phyloP scores from a whole-genome alignment of 495 filamentous ascomycete species.

The Geopyxis carbonaria region DNA sequence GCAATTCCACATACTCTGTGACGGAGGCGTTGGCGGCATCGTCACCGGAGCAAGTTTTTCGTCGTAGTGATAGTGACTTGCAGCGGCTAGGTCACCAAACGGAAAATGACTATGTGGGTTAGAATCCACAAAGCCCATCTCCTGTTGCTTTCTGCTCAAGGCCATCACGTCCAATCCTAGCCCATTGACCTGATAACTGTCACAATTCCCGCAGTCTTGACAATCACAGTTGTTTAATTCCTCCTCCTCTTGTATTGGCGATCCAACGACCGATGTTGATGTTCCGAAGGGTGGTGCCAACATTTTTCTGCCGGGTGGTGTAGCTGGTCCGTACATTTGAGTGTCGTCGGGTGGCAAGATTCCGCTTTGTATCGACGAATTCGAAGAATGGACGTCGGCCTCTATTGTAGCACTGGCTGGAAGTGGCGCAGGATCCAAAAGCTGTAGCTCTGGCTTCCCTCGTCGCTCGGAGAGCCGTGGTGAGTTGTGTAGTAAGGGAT shows the following conservation, averaged over 20 bases:
- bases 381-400: slow-evolving; percentile 7
- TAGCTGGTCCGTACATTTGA: slow-evolving; percentile 17
- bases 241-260: slow-evolving; percentile 22
- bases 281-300: slow-evolving; percentile 6
- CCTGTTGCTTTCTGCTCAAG: too few species aligned
- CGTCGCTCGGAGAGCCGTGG: slow-evolving; percentile 23
- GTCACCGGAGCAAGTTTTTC: slow-evolving; percentile 17
- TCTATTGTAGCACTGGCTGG: not conserved
- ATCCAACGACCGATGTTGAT: slow-evolving; percentile 9
- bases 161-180: slow-evolving; percentile 20
- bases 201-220: slow-evolving; percentile 6
- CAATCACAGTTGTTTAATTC: slow-evolving; percentile 18
- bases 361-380: slow-evolving; percentile 15
- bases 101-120: too few species aligned
- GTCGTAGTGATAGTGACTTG: slow-evolving; percentile 11
- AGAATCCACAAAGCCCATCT: too few species aligned
- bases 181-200: slow-evolving; percentile 7
- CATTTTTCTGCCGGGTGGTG: slow-evolving; percentile 4
- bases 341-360: slow-evolving; percentile 17
- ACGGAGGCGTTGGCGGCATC: slow-evolving; percentile 25
- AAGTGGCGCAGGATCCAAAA: slow-evolving; percentile 13
- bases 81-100: too few species aligned
- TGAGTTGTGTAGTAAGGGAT: slow-evolving; percentile 17
- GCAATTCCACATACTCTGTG: slow-evolving; percentile 17
- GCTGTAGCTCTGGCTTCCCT: slow-evolving; percentile 23